phyloP scores from a whole-genome alignment of 2,329 filamentous ascomycete genomes.

The Aureobasidium pullulans region DNA sequence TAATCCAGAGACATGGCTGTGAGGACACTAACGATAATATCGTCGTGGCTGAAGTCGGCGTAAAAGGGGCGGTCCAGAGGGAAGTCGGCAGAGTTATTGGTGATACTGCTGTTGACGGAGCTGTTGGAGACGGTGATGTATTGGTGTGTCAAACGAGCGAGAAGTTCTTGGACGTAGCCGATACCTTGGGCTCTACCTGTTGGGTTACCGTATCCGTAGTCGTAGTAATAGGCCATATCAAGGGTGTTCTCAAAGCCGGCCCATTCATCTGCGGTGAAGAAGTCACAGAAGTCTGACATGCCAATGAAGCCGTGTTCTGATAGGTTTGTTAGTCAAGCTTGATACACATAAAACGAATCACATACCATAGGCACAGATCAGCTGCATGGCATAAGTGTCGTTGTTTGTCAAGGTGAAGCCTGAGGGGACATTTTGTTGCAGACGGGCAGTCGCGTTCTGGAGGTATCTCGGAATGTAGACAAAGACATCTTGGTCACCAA shows the following conservation, averaged over 20 bases:
- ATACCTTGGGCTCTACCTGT: slow-evolving; percentile 47
- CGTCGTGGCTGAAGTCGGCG: slow-evolving; percentile 48
- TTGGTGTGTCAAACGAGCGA: slow-evolving; percentile 41
- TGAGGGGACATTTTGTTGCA: slow-evolving; percentile 40
- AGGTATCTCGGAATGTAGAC: slow-evolving; percentile 43
- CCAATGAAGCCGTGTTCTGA: slow-evolving; percentile 41
- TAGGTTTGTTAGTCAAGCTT: background rate
- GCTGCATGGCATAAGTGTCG: slow-evolving; percentile 43
- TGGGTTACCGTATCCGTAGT: slow-evolving; percentile 39
- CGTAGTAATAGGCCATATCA: slow-evolving; percentile 46
- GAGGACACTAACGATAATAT: slow-evolving; percentile 44
- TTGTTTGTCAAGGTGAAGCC: slow-evolving; percentile 43
- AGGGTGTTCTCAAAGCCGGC: slow-evolving; percentile 46
- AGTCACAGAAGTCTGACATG: slow-evolving; percentile 43
- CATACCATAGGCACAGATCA: slow-evolving; percentile 45
- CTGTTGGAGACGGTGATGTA: slow-evolving; percentile 43
- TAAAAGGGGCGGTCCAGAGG: slow-evolving; percentile 44
- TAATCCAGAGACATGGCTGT: slow-evolving; percentile 49
- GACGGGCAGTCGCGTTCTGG: slow-evolving; percentile 35
- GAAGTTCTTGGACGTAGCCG: slow-evolving; percentile 46
- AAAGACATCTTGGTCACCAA: slow-evolving; percentile 37
- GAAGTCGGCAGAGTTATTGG: slow-evolving; percentile 39
- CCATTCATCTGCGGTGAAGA: slow-evolving; percentile 52
- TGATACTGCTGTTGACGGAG: slow-evolving; percentile 45
- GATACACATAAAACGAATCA: background rate